Evolutionary conservation across 257 asterid genomes (phyloP).

Genomic region (Solanum paucissectum): DNA sequence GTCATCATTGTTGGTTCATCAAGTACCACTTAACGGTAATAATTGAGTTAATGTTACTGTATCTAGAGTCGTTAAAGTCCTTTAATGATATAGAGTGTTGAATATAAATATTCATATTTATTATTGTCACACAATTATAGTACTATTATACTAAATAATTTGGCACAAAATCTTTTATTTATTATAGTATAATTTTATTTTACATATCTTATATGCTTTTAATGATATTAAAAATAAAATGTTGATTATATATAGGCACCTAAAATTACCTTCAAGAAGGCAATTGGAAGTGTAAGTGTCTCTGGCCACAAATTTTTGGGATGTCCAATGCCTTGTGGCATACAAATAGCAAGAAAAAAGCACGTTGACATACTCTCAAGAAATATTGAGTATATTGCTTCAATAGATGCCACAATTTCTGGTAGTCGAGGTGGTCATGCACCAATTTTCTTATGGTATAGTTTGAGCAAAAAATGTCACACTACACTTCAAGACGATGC

Average conservation of each 20-base stretch:
- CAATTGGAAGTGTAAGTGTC: constrained; percentile 85
- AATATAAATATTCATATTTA: too few species aligned
- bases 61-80: too few species aligned
- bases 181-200: too few species aligned
- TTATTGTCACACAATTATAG: too few species aligned
- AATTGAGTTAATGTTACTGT: too few species aligned
- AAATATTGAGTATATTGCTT: constrained; percentile 80
- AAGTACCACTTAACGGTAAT: too few species aligned
- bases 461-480: constrained; percentile 61
- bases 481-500: constrained; percentile 78
- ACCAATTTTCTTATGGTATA: constrained; percentile 84
- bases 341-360: constrained; percentile 56
- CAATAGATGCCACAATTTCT: constrained; percentile 86
- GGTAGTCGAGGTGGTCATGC: constrained; percentile 92
- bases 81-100: too few species aligned
- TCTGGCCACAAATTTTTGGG: constrained; percentile 91
- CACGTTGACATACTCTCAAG: constrained; percentile 66
- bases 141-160: too few species aligned
- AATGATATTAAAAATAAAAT: neutral
- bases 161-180: too few species aligned
- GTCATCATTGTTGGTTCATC: too few species aligned
- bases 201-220: neutral
- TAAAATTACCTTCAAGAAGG: constrained; percentile 69
- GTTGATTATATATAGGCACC: constrained; percentile 57
- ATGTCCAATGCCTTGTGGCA: constrained; percentile 94